Conservation (phyloP, 225 moss, liverwort and hornwort species). For the Ulota crispa region DNA sequence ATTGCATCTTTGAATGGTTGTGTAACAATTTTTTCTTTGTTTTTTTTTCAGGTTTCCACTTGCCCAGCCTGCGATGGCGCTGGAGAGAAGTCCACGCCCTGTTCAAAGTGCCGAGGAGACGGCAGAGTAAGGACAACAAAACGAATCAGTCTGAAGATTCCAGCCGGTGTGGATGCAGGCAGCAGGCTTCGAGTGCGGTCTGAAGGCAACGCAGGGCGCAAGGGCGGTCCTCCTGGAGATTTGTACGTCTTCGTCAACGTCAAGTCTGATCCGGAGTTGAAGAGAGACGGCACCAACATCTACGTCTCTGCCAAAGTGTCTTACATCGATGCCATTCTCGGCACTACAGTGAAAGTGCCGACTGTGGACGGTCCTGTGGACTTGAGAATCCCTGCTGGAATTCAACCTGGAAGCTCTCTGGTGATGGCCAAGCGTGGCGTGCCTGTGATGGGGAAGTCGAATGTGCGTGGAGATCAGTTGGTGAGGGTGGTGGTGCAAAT, state of each 20-base stretch:
- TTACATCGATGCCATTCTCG: conserved; percentile 87
- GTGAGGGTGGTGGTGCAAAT: conserved; percentile 87
- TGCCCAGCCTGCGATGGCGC: conserved; percentile 83
- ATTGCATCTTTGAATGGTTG: too few species aligned
- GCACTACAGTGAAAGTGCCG: conserved; percentile 82
- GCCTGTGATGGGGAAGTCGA: conserved; percentile 77
- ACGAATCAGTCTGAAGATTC: conserved; percentile 84
- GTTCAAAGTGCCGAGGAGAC: conserved; percentile 73
- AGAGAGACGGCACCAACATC: conserved; percentile 88
- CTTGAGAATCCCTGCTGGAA: conserved; percentile 84
- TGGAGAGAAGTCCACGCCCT: conserved; percentile 74
- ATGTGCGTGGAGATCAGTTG: conserved; percentile 79
- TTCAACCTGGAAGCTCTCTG: conserved; percentile 83
- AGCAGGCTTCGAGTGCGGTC: conserved; percentile 86
- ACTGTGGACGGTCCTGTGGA: conserved; percentile 91
- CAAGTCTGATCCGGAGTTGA: conserved; percentile 70
- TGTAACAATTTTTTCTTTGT: too few species aligned
- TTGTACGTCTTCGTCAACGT: conserved; percentile 90
- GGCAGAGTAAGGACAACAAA: conserved; percentile 70
- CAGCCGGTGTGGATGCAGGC: conserved; percentile 91
- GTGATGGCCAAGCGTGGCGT: conserved; percentile 96
- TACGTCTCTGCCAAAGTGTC: conserved; percentile 73
- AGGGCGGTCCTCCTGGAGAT: conserved; percentile 89
- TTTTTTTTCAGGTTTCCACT: conserved; percentile 43
- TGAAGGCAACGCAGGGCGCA: conserved; percentile 83